phyloP scores from a whole-genome alignment of 208 protist species.

The Lotmaria passim region DNA sequence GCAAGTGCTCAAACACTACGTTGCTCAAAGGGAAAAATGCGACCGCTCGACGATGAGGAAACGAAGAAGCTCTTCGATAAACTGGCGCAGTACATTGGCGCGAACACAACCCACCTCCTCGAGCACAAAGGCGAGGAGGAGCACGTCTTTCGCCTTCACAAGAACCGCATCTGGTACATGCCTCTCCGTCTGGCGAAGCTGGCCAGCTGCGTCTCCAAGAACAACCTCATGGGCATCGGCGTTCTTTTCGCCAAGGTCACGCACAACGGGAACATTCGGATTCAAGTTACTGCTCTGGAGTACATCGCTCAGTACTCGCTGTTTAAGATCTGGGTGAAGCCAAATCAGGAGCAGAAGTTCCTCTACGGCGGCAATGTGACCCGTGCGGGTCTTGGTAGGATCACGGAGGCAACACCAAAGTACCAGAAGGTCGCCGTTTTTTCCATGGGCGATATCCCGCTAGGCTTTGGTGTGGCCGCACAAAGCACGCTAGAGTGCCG shows the following conservation, averaged over 20 bases:
- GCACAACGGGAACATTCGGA: conserved; percentile 89
- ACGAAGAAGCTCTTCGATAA: conserved; percentile 92
- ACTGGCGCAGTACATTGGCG: conserved; percentile 92
- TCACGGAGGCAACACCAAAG: conserved; percentile 98
- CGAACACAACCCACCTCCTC: conserved; percentile 87
- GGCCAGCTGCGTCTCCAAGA: conserved; percentile 86
- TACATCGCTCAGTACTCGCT: conserved; percentile 93
- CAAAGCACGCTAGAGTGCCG: conserved; percentile 96
- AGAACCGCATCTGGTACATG: conserved; percentile 94
- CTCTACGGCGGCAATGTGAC: conserved; percentile 99
- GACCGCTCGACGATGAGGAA: conserved; percentile 84
- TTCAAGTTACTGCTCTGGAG: conserved; percentile 90
- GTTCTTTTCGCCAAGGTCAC: conserved; percentile 92
- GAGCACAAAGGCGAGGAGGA: conserved; percentile 81
- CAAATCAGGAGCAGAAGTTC: conserved; percentile 98
- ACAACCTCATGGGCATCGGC: conserved; percentile 91
- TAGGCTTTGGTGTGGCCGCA: conserved; percentile 98
- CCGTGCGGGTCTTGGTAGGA: conserved; percentile 97
- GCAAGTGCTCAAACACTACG: too few relatives aligned
- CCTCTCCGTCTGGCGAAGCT: conserved; percentile 81
- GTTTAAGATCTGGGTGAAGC: conserved; percentile 99
- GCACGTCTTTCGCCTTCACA: conserved; percentile 92
- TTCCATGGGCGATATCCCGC: conserved; percentile 97
- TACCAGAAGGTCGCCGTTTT: conserved; percentile 98
- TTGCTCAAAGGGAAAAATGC: too few relatives aligned